Base-by-base conservation (phyloP, 129 eudicot genomes). In the Saussurea involucrata region DNA sequence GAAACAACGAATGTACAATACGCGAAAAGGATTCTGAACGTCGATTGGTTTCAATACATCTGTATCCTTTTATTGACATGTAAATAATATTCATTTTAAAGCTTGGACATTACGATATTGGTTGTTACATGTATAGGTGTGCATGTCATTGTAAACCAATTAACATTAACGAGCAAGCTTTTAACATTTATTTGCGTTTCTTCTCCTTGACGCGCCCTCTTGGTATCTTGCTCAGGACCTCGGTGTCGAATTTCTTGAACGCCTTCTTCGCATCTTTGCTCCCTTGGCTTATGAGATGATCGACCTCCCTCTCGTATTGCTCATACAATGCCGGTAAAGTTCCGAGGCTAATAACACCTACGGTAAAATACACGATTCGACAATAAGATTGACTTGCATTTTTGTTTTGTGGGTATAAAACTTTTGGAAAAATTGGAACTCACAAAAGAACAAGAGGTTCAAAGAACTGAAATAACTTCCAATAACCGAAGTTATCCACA, bases 281-380 rank as follows among this genome's bases (percentile, higher is more conserved):
- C 40, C 97, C 97, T 76, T 79, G 85, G 36, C 78, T 74, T 36
- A 91, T 90, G 1, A 90, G 79, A 63, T 86, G 71, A 77, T 88
- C 83, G 49, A 92, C 90, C 78, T 92, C 93, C n/a, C 63, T 46
- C 63, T 87, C 86, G 49, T 92, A 89, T 66, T 86, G 78, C 79
- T 93, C 97, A 11, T 93, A 91, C 78, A 93, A 66, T 0, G 86
- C 85, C 37, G 98, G 98, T 79, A 93, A 29, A 6, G 91, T 86
- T 21, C 83, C 88, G 68, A 93, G 22, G 46, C 92, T 82, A 4
- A 90, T 40, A 71, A 85, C 84, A 6, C 89, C 98, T 89, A 63
- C 53, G 22, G 18, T 64, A 5, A 17, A 60, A 57, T 42, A 49
- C 28, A 32, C 53, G 10, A 31, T 36, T 3, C n/a, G 2, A 74